These are phyloP conservation scores for Cavenderia fasciculata DNA, from an alignment of 78 protist genomes.

Conservation along the genomic window DNA sequence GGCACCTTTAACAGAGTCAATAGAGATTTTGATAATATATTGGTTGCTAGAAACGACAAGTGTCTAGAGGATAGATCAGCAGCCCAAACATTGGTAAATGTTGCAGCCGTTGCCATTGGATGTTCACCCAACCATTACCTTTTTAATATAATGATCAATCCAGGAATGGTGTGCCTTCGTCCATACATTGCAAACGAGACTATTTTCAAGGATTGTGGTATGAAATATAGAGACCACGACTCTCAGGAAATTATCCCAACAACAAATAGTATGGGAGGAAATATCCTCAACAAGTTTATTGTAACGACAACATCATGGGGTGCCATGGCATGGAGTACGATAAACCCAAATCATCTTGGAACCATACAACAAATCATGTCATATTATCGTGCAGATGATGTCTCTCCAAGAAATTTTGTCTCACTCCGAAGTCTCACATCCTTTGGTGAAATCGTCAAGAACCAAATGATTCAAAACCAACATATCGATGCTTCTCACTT, in stretches of 20 bases:
- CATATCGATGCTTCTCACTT: conserved; percentile 5
- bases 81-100: conserved; percentile 3
- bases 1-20: neutral
- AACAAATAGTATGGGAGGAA: neutral
- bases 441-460: neutral
- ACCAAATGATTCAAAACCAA: neutral
- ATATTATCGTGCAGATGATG: neutral
- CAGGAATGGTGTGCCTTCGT: neutral
- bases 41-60: no score
- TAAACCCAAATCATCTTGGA: neutral
- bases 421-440: neutral
- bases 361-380: neutral
- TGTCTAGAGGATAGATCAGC: neutral
- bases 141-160: neutral
- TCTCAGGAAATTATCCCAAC: neutral
- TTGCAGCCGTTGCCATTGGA: conserved; percentile 26
- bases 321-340: neutral
- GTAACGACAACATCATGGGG: conserved; percentile 11
- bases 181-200: neutral
- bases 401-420: neutral
- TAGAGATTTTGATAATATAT: no score
- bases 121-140: neutral
- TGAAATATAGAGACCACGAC: neutral
- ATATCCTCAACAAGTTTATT: conserved; percentile 3
- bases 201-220: conserved; percentile 15